These are phyloP conservation scores for Malassezia brasiliensis DNA, from an alignment of 1,284 basidiomycete genomes.

Conservation along the genomic window DNA sequence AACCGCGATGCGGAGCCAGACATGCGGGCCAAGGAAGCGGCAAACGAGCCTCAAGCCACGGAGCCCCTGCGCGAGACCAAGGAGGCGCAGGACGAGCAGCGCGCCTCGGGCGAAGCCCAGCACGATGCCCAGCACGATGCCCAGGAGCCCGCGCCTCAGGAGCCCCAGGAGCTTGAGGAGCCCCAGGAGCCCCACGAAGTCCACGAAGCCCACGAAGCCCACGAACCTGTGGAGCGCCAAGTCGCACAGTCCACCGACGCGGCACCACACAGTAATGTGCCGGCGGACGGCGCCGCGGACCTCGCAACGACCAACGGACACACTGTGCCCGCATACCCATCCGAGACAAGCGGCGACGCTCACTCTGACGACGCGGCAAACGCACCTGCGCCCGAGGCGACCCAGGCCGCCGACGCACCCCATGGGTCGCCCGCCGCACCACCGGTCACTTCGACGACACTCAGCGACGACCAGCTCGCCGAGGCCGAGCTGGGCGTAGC, in stretches of 20 bases:
- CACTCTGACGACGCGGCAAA: too few species aligned
- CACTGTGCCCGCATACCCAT: background rate
- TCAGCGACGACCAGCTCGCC: background rate
- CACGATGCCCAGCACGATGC: too few species aligned
- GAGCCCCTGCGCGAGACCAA: background rate
- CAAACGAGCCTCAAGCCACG: background rate
- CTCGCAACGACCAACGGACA: background rate
- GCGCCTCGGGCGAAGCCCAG: too few species aligned
- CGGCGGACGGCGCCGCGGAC: background rate
- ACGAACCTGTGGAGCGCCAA: too few species aligned
- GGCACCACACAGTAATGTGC: too few species aligned
- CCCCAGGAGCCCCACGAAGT: too few species aligned
- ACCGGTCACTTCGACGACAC: background rate
- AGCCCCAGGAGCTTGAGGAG: too few species aligned
- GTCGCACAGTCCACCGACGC: too few species aligned
- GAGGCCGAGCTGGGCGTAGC: constrained; percentile 1
- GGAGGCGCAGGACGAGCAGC: too few species aligned
- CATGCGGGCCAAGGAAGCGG: background rate
- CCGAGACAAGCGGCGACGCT: background rate
- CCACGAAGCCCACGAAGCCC: too few species aligned
- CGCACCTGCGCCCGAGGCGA: background rate
- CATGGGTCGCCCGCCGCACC: background rate
- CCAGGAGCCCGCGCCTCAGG: too few species aligned
- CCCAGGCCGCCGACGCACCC: background rate
- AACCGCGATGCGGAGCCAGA: background rate